These are phyloP conservation scores for Kodamaea kaohsiungensis DNA, from an alignment of 805 yeast species.

Conservation along the genomic window DNA sequence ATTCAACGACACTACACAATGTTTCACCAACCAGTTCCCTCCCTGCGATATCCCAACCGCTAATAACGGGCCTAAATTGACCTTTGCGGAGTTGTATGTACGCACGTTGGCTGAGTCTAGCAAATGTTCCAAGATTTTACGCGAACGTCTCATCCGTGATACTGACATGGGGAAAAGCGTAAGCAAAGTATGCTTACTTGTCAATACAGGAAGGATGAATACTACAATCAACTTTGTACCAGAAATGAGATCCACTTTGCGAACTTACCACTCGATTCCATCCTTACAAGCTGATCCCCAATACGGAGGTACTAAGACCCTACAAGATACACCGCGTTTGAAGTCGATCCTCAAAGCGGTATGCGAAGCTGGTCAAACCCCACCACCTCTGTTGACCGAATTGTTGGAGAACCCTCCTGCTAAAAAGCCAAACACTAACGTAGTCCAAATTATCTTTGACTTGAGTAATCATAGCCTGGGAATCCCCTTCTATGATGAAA, in stretches of 20 bases:
- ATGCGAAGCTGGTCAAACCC: slow-evolving; percentile 60
- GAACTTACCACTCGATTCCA: slow-evolving; percentile 94
- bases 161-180: slow-evolving; percentile 66
- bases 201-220: slow-evolving; percentile 90
- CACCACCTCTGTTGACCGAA: slow-evolving; percentile 50
- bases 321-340: slow-evolving; percentile 93
- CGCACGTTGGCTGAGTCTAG: slow-evolving; percentile 79
- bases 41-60: slow-evolving; percentile 39
- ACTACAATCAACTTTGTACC: slow-evolving; percentile 94
- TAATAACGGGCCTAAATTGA: slow-evolving; percentile 47
- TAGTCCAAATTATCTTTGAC: slow-evolving; percentile 70
- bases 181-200: slow-evolving; percentile 80
- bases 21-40: slow-evolving; percentile 66
- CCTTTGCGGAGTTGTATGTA: slow-evolving; percentile 83
- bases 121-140: slow-evolving; percentile 78
- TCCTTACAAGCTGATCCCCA: slow-evolving; percentile 72
- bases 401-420: slow-evolving; percentile 36
- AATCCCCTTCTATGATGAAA: slow-evolving; percentile 26
- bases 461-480: slow-evolving; percentile 64
- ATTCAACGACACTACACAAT: slow-evolving; percentile 61
- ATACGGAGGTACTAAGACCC: slow-evolving; percentile 55
- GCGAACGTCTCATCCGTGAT: slow-evolving; percentile 71
- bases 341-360: slow-evolving; percentile 88
- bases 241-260: slow-evolving; percentile 89
- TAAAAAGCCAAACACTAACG: slow-evolving; percentile 54